Base-by-base conservation (phyloP, 352 stramenopile species). In the Thalassiosira sp. region DNA sequence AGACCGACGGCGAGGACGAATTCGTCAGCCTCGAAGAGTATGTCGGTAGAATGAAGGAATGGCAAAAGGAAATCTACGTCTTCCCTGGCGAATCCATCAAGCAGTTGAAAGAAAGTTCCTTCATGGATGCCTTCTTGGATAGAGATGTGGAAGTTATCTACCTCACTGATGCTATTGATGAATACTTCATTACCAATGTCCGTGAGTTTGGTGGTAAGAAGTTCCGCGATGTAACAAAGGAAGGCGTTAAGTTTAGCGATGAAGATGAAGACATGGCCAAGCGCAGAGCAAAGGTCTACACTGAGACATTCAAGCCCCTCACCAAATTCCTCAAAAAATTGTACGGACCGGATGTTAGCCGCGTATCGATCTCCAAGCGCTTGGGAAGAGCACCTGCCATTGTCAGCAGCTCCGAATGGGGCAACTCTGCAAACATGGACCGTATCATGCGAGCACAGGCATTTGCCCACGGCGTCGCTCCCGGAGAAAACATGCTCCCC, bases 391-490 rank as follows among this genome's bases (percentile, higher is more conserved):
- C 95, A 40, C 97, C 97, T 10, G 95, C 95, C 1, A 95, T 99
- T 65, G 97, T 99, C 72, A 94, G 97, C 35, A 98, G 95, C 6
- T 95, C 93, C 3, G 94, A 98, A 81, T 99, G 96, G 89, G 97
- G 97, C 18, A 95, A 99, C 87, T 98, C 94, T 42, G 97, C 97
- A 13, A 99, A 99, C 87, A 99, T 99, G 97, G 97, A 99, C 86
- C 93, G 97, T 42, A 98, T 99, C 85, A 98, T 99, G 93, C 95
- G 97, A 81, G 90, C 96, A 22, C 97, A 99, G 89, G 97, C 97
- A 13, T 98, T 99, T 78, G 88, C 91, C 5, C 94, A 96, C 70
- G 89, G 91, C 25, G 78, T 89, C 18, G 57, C 82, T 62, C 28
- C 73, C 0, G 69, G 69, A 49, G 60, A 79, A 6, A 86, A 79